phyloP scores from a whole-genome alignment of 441 rosid species.

The Pelargonium australe region DNA sequence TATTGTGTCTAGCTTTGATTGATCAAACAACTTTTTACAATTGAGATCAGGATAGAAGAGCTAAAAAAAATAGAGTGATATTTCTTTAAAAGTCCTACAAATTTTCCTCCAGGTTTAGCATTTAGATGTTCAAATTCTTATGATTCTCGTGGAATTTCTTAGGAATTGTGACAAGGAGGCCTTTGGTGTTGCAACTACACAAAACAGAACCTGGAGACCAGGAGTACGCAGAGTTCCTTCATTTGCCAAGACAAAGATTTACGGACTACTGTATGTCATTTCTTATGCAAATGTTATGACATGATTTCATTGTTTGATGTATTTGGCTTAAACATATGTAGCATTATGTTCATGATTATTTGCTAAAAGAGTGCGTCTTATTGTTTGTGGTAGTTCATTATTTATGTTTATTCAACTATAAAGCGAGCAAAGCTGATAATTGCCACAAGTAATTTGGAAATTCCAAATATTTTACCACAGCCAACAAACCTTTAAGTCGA shows the following conservation, averaged over 20 bases:
- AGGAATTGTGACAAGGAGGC: slow-evolving; percentile 96
- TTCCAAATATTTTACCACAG: neutral
- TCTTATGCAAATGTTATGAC: too few species aligned
- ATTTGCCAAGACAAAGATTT: slow-evolving; percentile 67
- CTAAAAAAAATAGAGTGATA: too few species aligned
- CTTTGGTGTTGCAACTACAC: slow-evolving; percentile 93
- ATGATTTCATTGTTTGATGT: too few species aligned
- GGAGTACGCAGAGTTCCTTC: slow-evolving; percentile 96
- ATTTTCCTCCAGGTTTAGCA: too few species aligned
- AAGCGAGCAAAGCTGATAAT: neutral
- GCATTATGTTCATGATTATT: neutral
- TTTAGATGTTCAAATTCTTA: slow-evolving; percentile 5
- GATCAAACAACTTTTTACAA: too few species aligned
- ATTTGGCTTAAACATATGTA: too few species aligned
- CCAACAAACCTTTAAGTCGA: too few species aligned
- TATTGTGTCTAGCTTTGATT: too few species aligned
- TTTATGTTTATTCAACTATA: neutral
- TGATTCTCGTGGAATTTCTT: slow-evolving; percentile 6
- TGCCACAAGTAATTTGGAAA: neutral
- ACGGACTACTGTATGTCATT: slow-evolving; percentile 64
- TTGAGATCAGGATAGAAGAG: too few species aligned
- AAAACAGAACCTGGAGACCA: slow-evolving; percentile 61
- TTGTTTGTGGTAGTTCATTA: neutral
- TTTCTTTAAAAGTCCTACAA: too few species aligned
- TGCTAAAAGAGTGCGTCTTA: neutral